A percentile compares a stretch with the other conserved stretches of the same genome.
Evolutionary conservation across 192 early-diverging fungal genomes (phyloP).

Genomic region (Phlyctochytrium arcticum): DNA sequence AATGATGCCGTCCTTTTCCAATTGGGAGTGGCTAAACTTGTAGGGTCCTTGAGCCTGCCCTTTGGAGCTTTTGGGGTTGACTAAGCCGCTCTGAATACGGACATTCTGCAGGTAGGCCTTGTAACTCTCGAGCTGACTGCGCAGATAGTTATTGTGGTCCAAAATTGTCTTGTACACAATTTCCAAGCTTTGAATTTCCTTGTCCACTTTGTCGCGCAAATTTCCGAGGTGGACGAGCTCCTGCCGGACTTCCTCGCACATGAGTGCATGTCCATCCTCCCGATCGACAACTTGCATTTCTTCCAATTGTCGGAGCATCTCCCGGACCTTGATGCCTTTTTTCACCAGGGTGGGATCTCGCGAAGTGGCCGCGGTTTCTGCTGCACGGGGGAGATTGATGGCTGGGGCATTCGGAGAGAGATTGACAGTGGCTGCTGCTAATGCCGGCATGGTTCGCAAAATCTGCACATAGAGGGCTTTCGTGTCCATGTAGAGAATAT

Average conservation of each 20-base stretch:
- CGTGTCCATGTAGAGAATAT: conserved; percentile 93
- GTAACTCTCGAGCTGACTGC: conserved; percentile 87
- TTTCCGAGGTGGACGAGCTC: conserved; percentile 90
- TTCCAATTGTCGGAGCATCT: conserved; percentile 87
- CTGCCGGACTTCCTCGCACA: conserved; percentile 85
- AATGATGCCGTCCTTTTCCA: conserved; percentile 93
- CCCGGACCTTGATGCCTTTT: conserved; percentile 93
- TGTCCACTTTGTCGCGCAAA: conserved; percentile 79
- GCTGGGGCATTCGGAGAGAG: conserved; percentile 1
- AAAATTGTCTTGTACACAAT: conserved; percentile 88
- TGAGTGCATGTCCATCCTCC: conserved; percentile 69
- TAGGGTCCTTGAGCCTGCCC: conserved; percentile 63
- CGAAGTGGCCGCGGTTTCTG: conserved; percentile 82
- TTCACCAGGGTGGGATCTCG: conserved; percentile 84
- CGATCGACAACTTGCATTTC: conserved; percentile 62
- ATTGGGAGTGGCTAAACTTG: conserved; percentile 76
- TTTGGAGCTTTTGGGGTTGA: conserved; percentile 18
- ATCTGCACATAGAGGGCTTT: conserved; percentile 92
- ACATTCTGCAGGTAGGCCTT: conserved; percentile 95
- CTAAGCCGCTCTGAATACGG: conserved; percentile 65
- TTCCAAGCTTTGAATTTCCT: conserved; percentile 73
- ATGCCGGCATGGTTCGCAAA: conserved; percentile 78
- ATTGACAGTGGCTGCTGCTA: conserved; percentile 40
- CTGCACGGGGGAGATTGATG: conserved; percentile 67
- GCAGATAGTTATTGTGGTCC: conserved; percentile 90